phyloP scores from a whole-genome alignment of 2,329 filamentous ascomycete genomes.

The Beauveria varroae region DNA sequence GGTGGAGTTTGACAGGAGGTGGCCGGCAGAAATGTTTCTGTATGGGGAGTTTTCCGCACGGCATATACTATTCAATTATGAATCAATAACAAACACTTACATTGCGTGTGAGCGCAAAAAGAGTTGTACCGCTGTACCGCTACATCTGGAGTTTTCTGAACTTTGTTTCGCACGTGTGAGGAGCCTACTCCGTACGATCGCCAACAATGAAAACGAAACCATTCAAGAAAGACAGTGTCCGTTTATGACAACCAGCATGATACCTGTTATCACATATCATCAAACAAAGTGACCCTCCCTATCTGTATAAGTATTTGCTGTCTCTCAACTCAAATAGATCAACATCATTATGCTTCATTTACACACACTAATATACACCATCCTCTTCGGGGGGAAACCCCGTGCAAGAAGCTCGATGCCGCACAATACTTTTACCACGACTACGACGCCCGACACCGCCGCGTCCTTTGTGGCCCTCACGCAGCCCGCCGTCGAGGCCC shows the following conservation, averaged over 20 bases:
- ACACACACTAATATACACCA: too few species aligned
- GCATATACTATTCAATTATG: neutral
- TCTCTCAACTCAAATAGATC: neutral
- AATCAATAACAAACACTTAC: neutral
- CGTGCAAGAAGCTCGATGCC: neutral
- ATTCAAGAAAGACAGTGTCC: neutral
- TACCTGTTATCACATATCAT: too few species aligned
- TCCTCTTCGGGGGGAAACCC: neutral
- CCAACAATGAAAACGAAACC: neutral
- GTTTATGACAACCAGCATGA: neutral
- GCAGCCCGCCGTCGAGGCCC: neutral
- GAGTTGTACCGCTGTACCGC: too few species aligned
- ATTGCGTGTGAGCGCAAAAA: neutral
- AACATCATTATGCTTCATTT: too few species aligned
- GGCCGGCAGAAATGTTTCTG: neutral
- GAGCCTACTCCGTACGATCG: too few species aligned
- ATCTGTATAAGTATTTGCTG: neutral
- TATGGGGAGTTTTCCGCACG: neutral
- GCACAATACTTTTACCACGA: neutral
- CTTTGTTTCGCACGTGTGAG: too few species aligned
- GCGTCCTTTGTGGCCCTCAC: neutral
- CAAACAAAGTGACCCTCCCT: neutral
- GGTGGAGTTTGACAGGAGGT: neutral
- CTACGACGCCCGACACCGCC: neutral
- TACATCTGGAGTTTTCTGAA: too few species aligned